Evolutionary conservation across 805 yeast species (phyloP).

Genomic region (Lachancea nothofagi): DNA sequence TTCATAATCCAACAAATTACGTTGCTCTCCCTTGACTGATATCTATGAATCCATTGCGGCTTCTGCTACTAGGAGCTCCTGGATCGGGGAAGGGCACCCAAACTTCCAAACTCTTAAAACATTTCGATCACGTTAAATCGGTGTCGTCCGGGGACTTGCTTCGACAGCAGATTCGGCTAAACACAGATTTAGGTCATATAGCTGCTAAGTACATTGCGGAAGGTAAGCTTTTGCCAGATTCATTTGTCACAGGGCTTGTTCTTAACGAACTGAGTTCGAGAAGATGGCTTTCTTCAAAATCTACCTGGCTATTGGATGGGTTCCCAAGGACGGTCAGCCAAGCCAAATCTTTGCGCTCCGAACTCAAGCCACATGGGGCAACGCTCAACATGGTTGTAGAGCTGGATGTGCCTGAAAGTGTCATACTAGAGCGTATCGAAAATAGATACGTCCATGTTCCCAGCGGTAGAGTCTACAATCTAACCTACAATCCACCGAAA

Average conservation of each 20-base stretch:
- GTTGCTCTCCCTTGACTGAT: not conserved
- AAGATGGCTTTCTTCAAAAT: slow-evolving; percentile 25
- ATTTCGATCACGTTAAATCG: slow-evolving; percentile 48
- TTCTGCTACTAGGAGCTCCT: slow-evolving; percentile 84
- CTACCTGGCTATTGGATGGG: slow-evolving; percentile 82
- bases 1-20: not conserved
- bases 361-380: slow-evolving; percentile 36
- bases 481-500: slow-evolving; percentile 86
- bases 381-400: slow-evolving; percentile 75
- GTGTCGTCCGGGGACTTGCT: slow-evolving; percentile 83
- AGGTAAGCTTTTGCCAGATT: slow-evolving; percentile 75
- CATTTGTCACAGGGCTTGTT: slow-evolving; percentile 55
- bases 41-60: slow-evolving; percentile 44
- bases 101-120: slow-evolving; percentile 56
- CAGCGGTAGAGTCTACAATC: slow-evolving; percentile 82
- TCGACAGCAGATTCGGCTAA: slow-evolving; percentile 55
- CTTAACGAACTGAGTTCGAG: slow-evolving; percentile 39
- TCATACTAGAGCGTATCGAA: slow-evolving; percentile 74
- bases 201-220: slow-evolving; percentile 52
- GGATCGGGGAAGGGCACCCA: slow-evolving; percentile 95
- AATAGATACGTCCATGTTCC: slow-evolving; percentile 79
- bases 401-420: slow-evolving; percentile 78
- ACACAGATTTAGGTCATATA: slow-evolving; percentile 48
- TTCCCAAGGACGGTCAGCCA: slow-evolving; percentile 80
- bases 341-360: slow-evolving; percentile 52